These are phyloP conservation scores for Colletotrichum salicis DNA, from an alignment of 2,329 filamentous ascomycete species.

Conservation along the genomic window DNA sequence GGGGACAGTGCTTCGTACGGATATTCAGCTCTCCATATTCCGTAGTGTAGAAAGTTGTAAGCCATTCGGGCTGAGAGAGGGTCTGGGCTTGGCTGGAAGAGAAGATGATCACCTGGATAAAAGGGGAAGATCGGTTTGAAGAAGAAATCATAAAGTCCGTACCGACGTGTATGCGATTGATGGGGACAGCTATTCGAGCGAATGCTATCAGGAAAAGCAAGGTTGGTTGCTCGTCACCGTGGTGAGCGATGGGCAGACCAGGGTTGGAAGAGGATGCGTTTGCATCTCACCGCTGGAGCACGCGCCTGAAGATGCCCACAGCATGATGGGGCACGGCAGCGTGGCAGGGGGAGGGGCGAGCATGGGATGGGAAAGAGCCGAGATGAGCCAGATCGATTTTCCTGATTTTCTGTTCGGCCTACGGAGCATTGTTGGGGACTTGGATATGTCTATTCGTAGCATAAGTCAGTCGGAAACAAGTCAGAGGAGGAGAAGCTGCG, in stretches of 20 bases:
- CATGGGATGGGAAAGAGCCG: constrained; percentile 30
- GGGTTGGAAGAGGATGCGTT: not conserved
- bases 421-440: no score
- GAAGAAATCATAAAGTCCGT: constrained; percentile 16
- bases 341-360: constrained; percentile 3
- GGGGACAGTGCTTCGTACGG: no score
- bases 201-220: constrained; percentile 5
- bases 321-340: not conserved
- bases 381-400: constrained; percentile 29
- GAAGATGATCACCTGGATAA: not conserved
- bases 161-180: not conserved
- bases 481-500: not conserved
- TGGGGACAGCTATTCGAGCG: not conserved
- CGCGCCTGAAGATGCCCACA: constrained; percentile 6
- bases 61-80: not conserved
- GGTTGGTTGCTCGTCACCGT: constrained; percentile 17
- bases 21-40: no score
- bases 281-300: constrained; percentile 28
- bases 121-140: not conserved
- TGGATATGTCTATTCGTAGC: not conserved
- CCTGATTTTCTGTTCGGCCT: constrained; percentile 7
- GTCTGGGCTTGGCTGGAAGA: not conserved
- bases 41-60: no score
- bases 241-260: constrained; percentile 1
- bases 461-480: no score